Base-by-base conservation (phyloP, 495 filamentous ascomycete species). In the Podospora tetraspora region DNA sequence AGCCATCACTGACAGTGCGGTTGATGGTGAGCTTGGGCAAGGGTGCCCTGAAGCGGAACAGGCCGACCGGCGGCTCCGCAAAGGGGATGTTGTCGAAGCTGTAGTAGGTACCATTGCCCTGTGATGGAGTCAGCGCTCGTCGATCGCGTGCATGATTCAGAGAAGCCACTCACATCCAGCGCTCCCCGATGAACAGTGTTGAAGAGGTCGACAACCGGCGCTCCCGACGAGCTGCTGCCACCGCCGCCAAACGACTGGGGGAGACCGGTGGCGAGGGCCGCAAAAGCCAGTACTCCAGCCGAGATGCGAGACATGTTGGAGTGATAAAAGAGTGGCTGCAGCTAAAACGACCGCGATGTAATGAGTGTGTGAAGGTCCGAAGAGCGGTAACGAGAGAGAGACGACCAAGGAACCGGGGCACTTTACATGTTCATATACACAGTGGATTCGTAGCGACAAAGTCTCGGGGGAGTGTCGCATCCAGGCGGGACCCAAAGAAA, bases 21-120 rank as follows among this genome's bases (percentile, higher is more conserved):
- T 71, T 71, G 57, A 61, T 57, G 56, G 67, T 61, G 22, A 69
- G 56, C 30, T 59, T 37, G 34, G 69, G 69, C 57, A 68, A n/a
- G 6, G 69, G 69, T 13, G 24, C 23, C 11, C 62, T 57, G 62
- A 71, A 71, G 25, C 65, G 61, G 11, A 65, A 63, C 3, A 19
- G n/a, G 25, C 62, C 66, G 21, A 68, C 37, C 8, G 66, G 69
- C 22, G 69, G 66, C 37, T 71, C 66, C 19, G 69, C 69, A 25
- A 66, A 68, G 11, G 66, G 66, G 37, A 71, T 66, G 69, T 71
- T 71, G n/a, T 68, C 57, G 23, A 71, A 71, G 62, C 30, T 62
- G 57, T 70, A 70, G 29, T n/a, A 70, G 4, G 12, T 57, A 1
- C 61, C 57, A 22, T 29, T 61, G 32, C 61, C 64, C 63, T 65